Evolutionary conservation across 1,284 basidiomycete species (phyloP), one percentile per base, ranked within the genome.

Genomic region (Moesziomyces sp.): DNA sequence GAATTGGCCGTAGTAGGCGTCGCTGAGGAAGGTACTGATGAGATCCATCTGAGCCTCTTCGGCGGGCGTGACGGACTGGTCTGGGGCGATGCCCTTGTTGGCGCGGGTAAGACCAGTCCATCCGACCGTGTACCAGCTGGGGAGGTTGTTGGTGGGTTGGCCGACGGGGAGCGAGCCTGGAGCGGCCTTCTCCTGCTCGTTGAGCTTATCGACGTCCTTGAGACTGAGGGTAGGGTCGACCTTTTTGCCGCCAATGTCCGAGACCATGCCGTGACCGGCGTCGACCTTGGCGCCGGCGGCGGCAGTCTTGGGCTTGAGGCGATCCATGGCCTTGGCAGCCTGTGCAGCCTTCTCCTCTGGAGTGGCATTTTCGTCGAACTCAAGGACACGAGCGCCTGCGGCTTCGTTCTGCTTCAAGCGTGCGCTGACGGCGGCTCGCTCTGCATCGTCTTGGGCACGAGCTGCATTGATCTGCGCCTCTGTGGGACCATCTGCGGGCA

Each of bases 321-420:
- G 61, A 3, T 73, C 60, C 30, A 55, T 63, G 4, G 70, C 71
- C 48, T 79, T 73, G 23, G 55, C 64, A 9, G 80, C 80, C 33
- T 77, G 61, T 21, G 69, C 66, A 2, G 69, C 81, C 51, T 83
- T 83, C 51, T 82, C 71, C 49, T 81, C 60, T 1, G 81, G 81
- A 3, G 74, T 73, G 16, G 80, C 78, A 35, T 80, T 69, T 46
- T 82, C 81, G 46, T 77, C 76, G 43, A 83, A 80, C 7, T 74
- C 57, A 38, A 81, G 56, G 3, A 81, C 75, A 4, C 74, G 68
- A 18, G 80, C 81, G 18, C 81, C 81, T 18, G 68, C 71, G 14
- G 72, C 71, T 51, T 74, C 63, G 54, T 78, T 76, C 23, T 64
- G 59, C 46, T 53, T 48, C 26, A 78, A 45, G 21, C 58, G 52